Evolutionary conservation across 2,329 filamentous ascomycete genomes (phyloP), one percentile per base, ranked within the genome.

Genomic region (Claviceps purpurea): DNA sequence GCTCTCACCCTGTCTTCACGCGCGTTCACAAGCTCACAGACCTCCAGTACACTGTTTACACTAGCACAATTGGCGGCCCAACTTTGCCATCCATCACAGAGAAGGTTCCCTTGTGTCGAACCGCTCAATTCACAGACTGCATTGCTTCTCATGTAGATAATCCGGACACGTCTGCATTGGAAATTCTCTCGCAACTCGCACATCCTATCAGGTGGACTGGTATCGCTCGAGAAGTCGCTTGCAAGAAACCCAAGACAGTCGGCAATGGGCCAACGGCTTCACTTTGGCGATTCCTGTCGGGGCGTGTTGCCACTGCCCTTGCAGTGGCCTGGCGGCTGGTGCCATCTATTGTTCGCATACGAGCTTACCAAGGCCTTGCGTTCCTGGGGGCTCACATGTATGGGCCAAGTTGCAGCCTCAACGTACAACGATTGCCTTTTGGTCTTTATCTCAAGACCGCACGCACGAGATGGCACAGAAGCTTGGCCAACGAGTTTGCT

Each of bases 381-480:
- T 47, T 16, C 37, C 40, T 47, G 14, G 48, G 39, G 1, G 13
- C 3, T 18, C 37, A 22, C 18, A 49, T 59, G 39, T 58, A 57
- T 52, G 56, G 56, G 8, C 24, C 50, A 37, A 52, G 51, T 20
- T 49, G 18, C 40, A 56, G 54, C 45, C 38, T 55, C n/a, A 49
- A 54, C 1, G 57, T 58, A 24, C 58, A 58, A 50, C 51, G 48
- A 13, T 49, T 60, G 41, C 57, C 57, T 7, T 56, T 59, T 45
- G 57, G 58, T 4, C 49, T 60, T 34, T 57, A 58, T 44, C 18
- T 57, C 41, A 60, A 57, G n/a, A n/a, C n/a, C n/a, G n/a, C 24
- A 8, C 2, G 1, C 5, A 16, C 10, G 5, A 2, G 22, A 7
- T 1, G n/a, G 16, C 16, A 51, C 24, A 5, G 24, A 11, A n/a